phyloP scores from a whole-genome alignment of 164 flowering plant species.

The Macadamia integrifolia region DNA sequence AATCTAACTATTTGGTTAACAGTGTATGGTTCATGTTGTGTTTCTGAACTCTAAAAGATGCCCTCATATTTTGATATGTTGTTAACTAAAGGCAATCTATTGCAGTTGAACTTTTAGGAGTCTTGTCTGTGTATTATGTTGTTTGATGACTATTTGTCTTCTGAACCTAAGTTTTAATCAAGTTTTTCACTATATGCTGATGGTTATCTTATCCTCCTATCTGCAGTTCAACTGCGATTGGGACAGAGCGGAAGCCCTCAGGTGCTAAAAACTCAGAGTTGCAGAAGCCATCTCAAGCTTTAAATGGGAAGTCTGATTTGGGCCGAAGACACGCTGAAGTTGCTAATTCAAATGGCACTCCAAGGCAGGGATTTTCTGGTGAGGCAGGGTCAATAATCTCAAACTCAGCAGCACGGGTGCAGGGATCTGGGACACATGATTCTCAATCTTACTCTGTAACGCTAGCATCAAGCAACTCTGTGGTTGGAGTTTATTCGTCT shows the following conservation, averaged over 20 bases:
- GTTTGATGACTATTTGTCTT: too few species aligned
- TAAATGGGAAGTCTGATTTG: constrained; percentile 30
- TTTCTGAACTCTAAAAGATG: too few species aligned
- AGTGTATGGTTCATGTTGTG: too few species aligned
- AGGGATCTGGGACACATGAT: constrained; percentile 28
- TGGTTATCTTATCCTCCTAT: neutral
- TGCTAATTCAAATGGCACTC: constrained; percentile 25
- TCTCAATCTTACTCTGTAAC: constrained; percentile 33
- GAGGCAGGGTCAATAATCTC: constrained; percentile 27
- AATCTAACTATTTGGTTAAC: too few species aligned
- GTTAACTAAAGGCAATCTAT: too few species aligned
- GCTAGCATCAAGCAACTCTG: constrained; percentile 48
- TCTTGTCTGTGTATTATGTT: too few species aligned
- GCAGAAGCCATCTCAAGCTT: constrained; percentile 27
- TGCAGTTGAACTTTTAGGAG: too few species aligned
- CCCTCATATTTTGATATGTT: too few species aligned
- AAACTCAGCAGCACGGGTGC: constrained; percentile 26
- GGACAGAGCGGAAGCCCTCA: constrained; percentile 33
- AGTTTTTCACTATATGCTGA: neutral
- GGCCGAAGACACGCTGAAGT: constrained; percentile 28
- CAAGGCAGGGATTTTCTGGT: constrained; percentile 31
- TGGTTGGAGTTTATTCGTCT: constrained; percentile 78
- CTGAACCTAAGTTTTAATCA: too few species aligned
- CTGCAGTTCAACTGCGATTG: constrained; percentile 33
- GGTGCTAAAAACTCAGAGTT: constrained; percentile 24